Base-by-base conservation (phyloP, 2,329 filamentous ascomycete genomes). In the Cryphonectria nitschkei region DNA sequence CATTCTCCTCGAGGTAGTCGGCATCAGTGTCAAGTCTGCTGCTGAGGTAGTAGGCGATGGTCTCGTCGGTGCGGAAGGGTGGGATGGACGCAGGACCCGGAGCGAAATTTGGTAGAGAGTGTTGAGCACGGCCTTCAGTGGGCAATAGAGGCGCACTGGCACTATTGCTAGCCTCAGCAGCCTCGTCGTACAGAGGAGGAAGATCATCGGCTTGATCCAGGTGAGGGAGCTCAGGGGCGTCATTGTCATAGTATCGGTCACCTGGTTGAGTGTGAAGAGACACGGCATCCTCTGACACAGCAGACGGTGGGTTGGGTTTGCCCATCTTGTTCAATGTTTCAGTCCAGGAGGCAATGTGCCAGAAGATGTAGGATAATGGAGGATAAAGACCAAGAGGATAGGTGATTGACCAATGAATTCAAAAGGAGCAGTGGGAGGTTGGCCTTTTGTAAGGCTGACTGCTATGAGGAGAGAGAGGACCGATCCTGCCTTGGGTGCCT, bases 161-260 rank as follows among this genome's bases (percentile, higher is more conserved):
- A 69, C 72, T 70, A 11, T 29, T 46, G 73, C 64, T 63, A 22
- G 72, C 60, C 54, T 73, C 71, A 7, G 76, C 70, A 19, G 79
- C 75, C 54, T 84, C 81, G 61, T 84, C 81, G 71, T 86, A 86
- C 37, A 83, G 80, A 0, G 84, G 84, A 11, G 84, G 84, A 2
- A 85, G 79, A 71, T 85, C 82, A 70, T 84, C 80, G 64, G 75
- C 73, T 16, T 75, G 73, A 8, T 32, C 22, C 14, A 56, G 54
- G 16, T 37, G 9, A 34, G 63, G 22, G 62, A 81, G 75, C 52
- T 82, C 79, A 41, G 79, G 76, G 0, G 78, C 75, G 69, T 82
- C 81, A 62, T 81, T 75, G 75, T 83, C 82, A 56, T 78, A 78
- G 73, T 80, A 81, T 22, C 75, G 77, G 41, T 77, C 72, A 73